Evolutionary conservation across 2,329 filamentous ascomycete genomes (phyloP).

Genomic region (Aspergillus piperis): DNA sequence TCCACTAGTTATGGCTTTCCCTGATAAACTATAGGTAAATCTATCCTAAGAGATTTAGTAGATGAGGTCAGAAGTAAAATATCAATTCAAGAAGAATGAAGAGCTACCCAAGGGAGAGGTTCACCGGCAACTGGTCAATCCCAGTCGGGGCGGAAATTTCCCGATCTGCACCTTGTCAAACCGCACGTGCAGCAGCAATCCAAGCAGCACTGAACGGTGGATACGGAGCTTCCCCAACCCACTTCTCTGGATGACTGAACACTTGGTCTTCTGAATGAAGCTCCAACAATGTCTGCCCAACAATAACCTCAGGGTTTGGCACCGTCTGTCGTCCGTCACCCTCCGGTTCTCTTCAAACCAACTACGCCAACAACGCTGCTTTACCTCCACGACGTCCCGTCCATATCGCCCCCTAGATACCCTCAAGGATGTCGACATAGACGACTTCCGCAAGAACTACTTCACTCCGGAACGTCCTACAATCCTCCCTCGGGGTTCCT

Average conservation of each 20-base stretch:
- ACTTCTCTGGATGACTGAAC: not conserved
- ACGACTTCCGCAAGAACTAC: conserved; percentile 55
- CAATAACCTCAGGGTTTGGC: conserved; percentile 18
- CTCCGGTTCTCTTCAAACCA: not conserved
- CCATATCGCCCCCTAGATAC: conserved; percentile 29
- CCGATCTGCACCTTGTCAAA: not conserved
- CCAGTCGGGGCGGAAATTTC: conserved; percentile 11
- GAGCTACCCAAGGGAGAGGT: not conserved
- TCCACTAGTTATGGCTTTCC: too few species aligned
- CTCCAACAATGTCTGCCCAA: conserved; percentile 24
- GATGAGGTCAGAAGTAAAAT: not conserved
- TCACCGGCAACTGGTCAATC: not conserved
- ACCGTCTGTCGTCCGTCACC: conserved; percentile 7
- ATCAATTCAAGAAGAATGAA: not conserved
- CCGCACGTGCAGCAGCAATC: not conserved
- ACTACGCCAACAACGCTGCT: not conserved
- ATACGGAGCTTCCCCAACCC: not conserved
- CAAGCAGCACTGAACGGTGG: not conserved
- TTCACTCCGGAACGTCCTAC: conserved; percentile 57
- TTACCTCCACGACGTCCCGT: conserved; percentile 5
- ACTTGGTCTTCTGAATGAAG: conserved; percentile 29
- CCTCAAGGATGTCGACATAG: conserved; percentile 39
- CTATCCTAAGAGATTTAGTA: not conserved
- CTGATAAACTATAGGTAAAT: not conserved
- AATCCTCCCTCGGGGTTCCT: conserved; percentile 50